Base-by-base conservation (phyloP, 306 rosid species). In the Vicia sativa region DNA sequence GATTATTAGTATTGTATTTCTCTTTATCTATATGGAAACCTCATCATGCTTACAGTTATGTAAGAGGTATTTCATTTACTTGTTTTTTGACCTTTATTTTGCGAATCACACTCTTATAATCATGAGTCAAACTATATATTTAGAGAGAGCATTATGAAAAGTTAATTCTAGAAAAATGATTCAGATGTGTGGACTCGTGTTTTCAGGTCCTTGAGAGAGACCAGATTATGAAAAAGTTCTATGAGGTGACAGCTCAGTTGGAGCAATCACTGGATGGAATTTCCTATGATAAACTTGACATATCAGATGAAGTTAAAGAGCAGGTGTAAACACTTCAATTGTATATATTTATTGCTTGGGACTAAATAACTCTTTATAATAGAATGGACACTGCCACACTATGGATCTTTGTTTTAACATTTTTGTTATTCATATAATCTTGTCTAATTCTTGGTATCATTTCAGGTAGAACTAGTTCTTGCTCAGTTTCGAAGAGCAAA, bases 271-370 rank as follows among this genome's bases (percentile, higher is more conserved):
- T 93, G 87, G 84, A 73, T 76, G 83, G 70, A 37, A 86, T 90
- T 76, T 75, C 99, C 70, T 85, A 74, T 19, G 95, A 87, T 61
- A 80, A 82, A 46, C 88, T 95, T 68, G 99, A 90, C 72, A 87
- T 91, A 61, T 95, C 99, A 7, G 99, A 95, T 81, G 99, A 95
- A 88, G 96, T 95, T 74, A 90, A 87, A 69, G 99, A 95, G 80
- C 99, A 95, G 92, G 99, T 95, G 85, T 70, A 64, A 29, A 56
- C 61, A 50, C 11, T 67, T 43, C 9, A 55, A 29, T 44, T n/a
- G 6, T 55, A 29, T 48, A 26, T 55, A 35, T 43, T 34, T 38
- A 37, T 71, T 55, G 43, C 35, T 21, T 74, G 41, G 9, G 19
- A 41, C 46, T 44, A 7, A 38, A 55, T 54, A 53, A 7, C 48